phyloP scores from a whole-genome alignment of 1,284 basidiomycete genomes.

The Apiotrichum domesticum region DNA sequence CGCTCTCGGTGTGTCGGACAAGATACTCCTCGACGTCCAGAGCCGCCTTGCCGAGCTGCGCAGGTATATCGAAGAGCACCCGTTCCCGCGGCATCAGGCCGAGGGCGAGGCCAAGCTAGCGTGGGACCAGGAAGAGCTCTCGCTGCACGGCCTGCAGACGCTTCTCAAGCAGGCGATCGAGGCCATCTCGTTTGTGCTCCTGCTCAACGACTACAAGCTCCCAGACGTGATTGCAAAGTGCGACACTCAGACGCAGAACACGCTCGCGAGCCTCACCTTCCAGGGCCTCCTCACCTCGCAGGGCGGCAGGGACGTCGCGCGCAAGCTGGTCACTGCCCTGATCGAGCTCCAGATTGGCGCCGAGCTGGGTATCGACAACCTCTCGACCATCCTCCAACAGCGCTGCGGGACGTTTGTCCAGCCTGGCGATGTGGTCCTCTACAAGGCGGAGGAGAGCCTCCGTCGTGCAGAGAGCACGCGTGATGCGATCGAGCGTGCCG shows the following conservation, averaged over 20 bases:
- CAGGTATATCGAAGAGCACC: slow-evolving; percentile 56
- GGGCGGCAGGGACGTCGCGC: slow-evolving; percentile 73
- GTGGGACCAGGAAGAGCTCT: slow-evolving; percentile 44
- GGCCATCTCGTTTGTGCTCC: slow-evolving; percentile 84
- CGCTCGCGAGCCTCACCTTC: slow-evolving; percentile 66
- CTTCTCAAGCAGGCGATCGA: slow-evolving; percentile 79
- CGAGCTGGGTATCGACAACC: slow-evolving; percentile 90
- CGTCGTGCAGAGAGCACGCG: slow-evolving; percentile 80
- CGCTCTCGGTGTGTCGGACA: slow-evolving; percentile 52
- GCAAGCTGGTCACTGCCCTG: slow-evolving; percentile 85
- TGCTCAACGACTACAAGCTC: slow-evolving; percentile 84
- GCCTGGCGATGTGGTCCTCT: slow-evolving; percentile 94
- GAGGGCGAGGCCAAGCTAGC: slow-evolving; percentile 40
- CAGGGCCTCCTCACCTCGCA: slow-evolving; percentile 76
- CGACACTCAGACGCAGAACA: slow-evolving; percentile 56
- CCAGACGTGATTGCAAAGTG: slow-evolving; percentile 61
- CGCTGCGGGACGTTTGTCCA: slow-evolving; percentile 96
- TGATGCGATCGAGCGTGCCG: slow-evolving; percentile 64
- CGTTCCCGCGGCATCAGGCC: slow-evolving; percentile 37
- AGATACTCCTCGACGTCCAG: slow-evolving; percentile 62
- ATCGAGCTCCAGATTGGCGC: slow-evolving; percentile 97
- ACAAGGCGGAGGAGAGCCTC: slow-evolving; percentile 94
- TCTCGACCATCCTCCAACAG: slow-evolving; percentile 88
- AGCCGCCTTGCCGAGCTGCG: slow-evolving; percentile 71
- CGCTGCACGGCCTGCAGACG: slow-evolving; percentile 39